phyloP scores from a whole-genome alignment of 176 grass and related monocot genomes.

The Zoysia japonica region DNA sequence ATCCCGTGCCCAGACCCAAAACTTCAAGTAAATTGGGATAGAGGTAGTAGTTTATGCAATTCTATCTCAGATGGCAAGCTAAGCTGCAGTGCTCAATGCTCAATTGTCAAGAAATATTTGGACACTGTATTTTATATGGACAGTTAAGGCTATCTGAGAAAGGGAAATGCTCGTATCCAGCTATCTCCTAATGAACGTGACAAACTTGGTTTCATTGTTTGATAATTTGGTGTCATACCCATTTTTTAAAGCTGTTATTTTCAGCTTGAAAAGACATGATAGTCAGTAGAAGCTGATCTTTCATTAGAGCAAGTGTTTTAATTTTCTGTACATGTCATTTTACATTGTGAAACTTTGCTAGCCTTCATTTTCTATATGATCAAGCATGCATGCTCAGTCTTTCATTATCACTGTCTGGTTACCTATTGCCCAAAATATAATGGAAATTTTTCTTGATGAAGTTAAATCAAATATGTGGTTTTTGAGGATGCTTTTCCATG shows the following conservation, averaged over 20 bases:
- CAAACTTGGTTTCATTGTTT: background rate
- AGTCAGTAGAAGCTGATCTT: background rate
- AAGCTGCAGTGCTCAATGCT: conserved; percentile 8
- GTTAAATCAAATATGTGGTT: background rate
- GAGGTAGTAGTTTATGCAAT: background rate
- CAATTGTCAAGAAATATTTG: conserved; percentile 2
- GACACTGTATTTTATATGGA: background rate
- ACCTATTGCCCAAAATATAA: conserved; percentile 10
- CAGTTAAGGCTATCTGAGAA: background rate
- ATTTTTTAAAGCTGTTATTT: background rate
- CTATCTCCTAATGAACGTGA: background rate
- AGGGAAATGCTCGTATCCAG: background rate
- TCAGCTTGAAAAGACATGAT: conserved; percentile 7
- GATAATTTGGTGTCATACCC: background rate
- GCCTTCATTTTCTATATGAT: background rate
- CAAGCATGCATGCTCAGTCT: background rate
- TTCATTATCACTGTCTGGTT: conserved; percentile 19
- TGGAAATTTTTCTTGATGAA: conserved; percentile 7
- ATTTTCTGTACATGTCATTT: background rate
- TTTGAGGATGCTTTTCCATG: background rate
- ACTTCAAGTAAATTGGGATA: no score
- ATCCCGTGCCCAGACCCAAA: no score
- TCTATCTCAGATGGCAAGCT: conserved; percentile 12
- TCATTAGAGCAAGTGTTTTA: background rate
- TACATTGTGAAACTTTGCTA: background rate